These are phyloP conservation scores for Trichosporon sp. DNA, from an alignment of 1,284 basidiomycete species.

Conservation along the genomic window DNA sequence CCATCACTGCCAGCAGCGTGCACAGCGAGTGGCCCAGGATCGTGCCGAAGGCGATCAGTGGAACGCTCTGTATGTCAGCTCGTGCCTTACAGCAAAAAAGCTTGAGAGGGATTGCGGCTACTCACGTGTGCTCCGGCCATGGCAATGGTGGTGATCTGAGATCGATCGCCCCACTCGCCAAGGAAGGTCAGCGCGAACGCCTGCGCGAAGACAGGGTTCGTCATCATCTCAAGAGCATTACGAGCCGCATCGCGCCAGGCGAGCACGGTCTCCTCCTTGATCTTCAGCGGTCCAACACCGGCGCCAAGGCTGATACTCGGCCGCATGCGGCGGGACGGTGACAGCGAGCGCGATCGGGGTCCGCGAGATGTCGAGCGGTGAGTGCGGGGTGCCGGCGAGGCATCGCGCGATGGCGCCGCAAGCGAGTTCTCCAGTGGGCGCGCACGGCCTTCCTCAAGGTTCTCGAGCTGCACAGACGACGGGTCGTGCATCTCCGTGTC, in stretches of 20 bases:
- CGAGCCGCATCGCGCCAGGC: conserved; percentile 8
- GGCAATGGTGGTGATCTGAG: conserved; percentile 95
- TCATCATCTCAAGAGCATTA: conserved; percentile 59
- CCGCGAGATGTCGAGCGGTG: background rate
- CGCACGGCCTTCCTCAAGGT: conserved; percentile 36
- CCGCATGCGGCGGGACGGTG: background rate
- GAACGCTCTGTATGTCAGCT: conserved; percentile 55
- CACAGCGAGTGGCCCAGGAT: conserved; percentile 83
- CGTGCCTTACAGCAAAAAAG: no score
- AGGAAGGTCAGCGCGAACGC: conserved; percentile 92
- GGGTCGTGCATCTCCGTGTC: conserved; percentile 38
- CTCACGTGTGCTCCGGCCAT: conserved; percentile 90
- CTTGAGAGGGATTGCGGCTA: conserved; percentile 23
- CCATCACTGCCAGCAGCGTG: conserved; percentile 82
- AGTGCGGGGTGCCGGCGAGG: background rate
- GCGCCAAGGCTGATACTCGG: conserved; percentile 5
- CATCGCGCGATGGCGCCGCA: background rate
- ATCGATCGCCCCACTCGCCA: conserved; percentile 97
- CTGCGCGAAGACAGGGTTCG: conserved; percentile 92
- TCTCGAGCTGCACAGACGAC: conserved; percentile 33
- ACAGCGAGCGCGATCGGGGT: background rate
- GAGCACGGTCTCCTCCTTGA: conserved; percentile 6
- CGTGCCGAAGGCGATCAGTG: conserved; percentile 81
- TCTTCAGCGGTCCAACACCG: conserved; percentile 11
- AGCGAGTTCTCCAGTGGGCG: conserved; percentile 14